phyloP scores from a whole-genome alignment of 352 stramenopile species.

The Pythium biforme region DNA sequence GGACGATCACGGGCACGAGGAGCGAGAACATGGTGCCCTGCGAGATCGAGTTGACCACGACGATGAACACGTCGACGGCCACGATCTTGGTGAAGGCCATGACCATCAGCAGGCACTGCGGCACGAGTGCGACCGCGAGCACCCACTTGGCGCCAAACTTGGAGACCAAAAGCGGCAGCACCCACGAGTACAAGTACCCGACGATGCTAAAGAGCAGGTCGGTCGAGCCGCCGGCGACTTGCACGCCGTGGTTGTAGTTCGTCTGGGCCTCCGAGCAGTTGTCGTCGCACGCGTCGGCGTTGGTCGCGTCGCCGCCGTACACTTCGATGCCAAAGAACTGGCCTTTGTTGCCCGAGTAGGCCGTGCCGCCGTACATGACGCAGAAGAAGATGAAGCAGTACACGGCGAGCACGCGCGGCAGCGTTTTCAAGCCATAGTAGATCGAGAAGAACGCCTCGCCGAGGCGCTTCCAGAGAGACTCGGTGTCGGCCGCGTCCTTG shows the following conservation, averaged over 20 bases:
- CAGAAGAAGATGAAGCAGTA: constrained; percentile 46
- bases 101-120: constrained; percentile 45
- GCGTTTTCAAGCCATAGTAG: constrained; percentile 32
- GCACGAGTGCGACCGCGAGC: constrained; percentile 28
- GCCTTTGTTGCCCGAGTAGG: constrained; percentile 53
- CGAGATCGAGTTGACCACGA: constrained; percentile 43
- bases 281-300: constrained; percentile 30
- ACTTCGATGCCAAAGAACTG: constrained; percentile 47
- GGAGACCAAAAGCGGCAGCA: constrained; percentile 37
- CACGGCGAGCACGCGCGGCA: constrained; percentile 34
- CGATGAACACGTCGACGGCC: constrained; percentile 35
- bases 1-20: constrained; percentile 60
- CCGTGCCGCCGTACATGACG: constrained; percentile 45
- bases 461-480: constrained; percentile 10
- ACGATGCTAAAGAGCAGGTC: constrained; percentile 34
- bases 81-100: constrained; percentile 41
- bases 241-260: constrained; percentile 46
- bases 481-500: constrained; percentile 8
- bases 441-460: constrained; percentile 33
- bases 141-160: constrained; percentile 36
- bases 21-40: constrained; percentile 57
- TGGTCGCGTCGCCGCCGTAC: constrained; percentile 29
- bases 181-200: constrained; percentile 36
- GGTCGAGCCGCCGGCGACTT: constrained; percentile 35
- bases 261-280: constrained; percentile 35